Conservation (phyloP, 129 eudicot genomes). For the Tanacetum coccineum region DNA sequence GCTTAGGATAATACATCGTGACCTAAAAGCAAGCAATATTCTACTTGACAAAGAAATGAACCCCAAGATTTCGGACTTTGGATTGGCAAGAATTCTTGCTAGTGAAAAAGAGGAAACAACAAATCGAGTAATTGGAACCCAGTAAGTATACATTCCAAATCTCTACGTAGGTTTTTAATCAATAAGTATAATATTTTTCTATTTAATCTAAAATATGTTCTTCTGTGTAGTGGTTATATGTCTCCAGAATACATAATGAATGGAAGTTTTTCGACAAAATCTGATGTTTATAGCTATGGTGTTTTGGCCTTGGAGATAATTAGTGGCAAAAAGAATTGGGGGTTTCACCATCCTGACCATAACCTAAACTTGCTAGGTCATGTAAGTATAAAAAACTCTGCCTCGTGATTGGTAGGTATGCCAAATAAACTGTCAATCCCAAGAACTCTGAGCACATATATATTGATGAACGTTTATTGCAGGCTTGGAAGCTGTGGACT, state of each 20-base stretch:
- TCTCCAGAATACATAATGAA: slow-evolving; percentile 61
- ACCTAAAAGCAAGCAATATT: slow-evolving; percentile 61
- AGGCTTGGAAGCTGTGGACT: slow-evolving; percentile 61
- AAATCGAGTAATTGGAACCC: slow-evolving; percentile 48
- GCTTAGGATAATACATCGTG: slow-evolving; percentile 56
- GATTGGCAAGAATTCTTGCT: slow-evolving; percentile 52
- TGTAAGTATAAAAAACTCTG: slow-evolving; percentile 32
- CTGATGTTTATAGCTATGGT: slow-evolving; percentile 64
- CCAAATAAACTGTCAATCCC: background rate
- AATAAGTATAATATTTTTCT: background rate
- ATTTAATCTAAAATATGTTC: slow-evolving; percentile 11
- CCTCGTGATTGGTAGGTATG: background rate
- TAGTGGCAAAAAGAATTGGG: slow-evolving; percentile 48
- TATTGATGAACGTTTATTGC: background rate
- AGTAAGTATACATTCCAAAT: slow-evolving; percentile 28
- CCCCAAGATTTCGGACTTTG: slow-evolving; percentile 66
- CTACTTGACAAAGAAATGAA: slow-evolving; percentile 53
- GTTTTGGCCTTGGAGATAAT: slow-evolving; percentile 51
- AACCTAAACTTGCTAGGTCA: slow-evolving; percentile 37
- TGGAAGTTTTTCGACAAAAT: slow-evolving; percentile 47
- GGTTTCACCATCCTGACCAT: slow-evolving; percentile 39
- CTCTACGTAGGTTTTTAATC: background rate
- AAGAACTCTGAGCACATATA: background rate
- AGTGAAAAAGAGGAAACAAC: slow-evolving; percentile 47
- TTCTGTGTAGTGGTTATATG: slow-evolving; percentile 61